Base-by-base conservation (phyloP, 768 basidiomycete genomes). In the Boletus rubropictus region DNA sequence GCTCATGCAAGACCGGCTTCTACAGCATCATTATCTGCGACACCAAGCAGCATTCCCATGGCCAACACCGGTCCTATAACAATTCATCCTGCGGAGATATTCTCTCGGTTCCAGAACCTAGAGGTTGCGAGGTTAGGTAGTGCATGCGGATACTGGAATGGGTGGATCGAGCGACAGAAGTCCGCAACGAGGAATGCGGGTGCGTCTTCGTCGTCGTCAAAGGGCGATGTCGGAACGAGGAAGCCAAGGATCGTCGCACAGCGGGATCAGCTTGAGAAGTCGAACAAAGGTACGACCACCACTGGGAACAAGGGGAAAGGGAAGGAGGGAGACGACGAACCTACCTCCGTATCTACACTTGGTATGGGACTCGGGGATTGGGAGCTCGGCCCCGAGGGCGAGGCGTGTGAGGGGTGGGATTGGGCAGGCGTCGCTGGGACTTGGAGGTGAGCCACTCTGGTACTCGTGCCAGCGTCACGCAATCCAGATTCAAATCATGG, bases 401-500 rank as follows among this genome's bases (percentile, higher is more conserved):
- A 56, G 22, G 50, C 51, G 4, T 65, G 63, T 39, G 62, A 65
- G 5, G 78, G 78, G 4, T 79, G 77, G 77, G 79, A 80, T 54
- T 81, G 80, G 79, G 80, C 78, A 1, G 79, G 77, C 7, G 76
- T 72, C 3, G 59, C 68, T 35, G 79, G 79, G 15, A 64, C 70
- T 40, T 81, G 79, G 78, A 69, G 71, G 78, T 78, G 54, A 55
- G 75, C 64, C 4, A 3, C 9, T 12, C 20, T 4, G 8, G 24
- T 20, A 25, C 14, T 9, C 18, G 2, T 20, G 12, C 18, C 17
- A 5, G n/a, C 12, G 7, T 17, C n/a, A 18, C 5, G 12, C 7
- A 6, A 9, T 18, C n/a, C n/a, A 18, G 17, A 5, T 15, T 35
- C 1, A 17, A 17, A 20, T 21, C 24, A 28, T 33, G n/a, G 6